Percentiles rank a stretch among this genome's conserved stretches.
These are phyloP conservation scores for Verticillium alfalfae DNA, from an alignment of 2,329 filamentous ascomycete genomes.

Conservation along the genomic window DNA sequence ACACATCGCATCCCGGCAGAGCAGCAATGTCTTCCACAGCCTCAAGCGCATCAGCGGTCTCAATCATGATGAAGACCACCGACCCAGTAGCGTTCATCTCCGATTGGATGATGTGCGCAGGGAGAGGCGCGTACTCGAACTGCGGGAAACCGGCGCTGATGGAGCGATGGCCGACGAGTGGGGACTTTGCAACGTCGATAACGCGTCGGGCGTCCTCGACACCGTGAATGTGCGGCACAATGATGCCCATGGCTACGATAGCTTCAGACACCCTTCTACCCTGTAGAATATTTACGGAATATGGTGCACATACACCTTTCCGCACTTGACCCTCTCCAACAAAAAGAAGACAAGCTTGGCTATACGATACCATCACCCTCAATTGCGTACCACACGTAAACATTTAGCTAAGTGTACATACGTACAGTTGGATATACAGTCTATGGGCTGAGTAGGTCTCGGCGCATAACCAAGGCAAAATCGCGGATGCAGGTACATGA, in stretches of 20 bases:
- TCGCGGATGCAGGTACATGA: no score
- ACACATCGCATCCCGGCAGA: conserved; percentile 20
- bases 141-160: conserved; percentile 16
- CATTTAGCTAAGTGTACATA: no score
- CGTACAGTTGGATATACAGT: no score
- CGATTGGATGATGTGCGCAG: conserved; percentile 14
- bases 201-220: not conserved
- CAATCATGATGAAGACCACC: conserved; percentile 19
- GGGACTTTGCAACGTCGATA: conserved; percentile 17
- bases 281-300: no score
- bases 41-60: conserved; percentile 15
- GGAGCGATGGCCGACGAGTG: conserved; percentile 14
- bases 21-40: conserved; percentile 22
- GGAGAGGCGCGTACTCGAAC: conserved; percentile 15
- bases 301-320: no score
- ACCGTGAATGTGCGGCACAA: conserved; percentile 17
- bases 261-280: no score
- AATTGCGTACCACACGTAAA: no score
- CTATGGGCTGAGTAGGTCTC: no score
- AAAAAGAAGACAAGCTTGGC: no score
- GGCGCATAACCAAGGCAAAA: no score
- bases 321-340: no score
- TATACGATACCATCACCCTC: no score
- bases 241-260: conserved; percentile 15
- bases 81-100: conserved; percentile 15